Base-by-base conservation (phyloP, 1,139 yeast species). In the Hemisphaericaspora xylofermentans region DNA sequence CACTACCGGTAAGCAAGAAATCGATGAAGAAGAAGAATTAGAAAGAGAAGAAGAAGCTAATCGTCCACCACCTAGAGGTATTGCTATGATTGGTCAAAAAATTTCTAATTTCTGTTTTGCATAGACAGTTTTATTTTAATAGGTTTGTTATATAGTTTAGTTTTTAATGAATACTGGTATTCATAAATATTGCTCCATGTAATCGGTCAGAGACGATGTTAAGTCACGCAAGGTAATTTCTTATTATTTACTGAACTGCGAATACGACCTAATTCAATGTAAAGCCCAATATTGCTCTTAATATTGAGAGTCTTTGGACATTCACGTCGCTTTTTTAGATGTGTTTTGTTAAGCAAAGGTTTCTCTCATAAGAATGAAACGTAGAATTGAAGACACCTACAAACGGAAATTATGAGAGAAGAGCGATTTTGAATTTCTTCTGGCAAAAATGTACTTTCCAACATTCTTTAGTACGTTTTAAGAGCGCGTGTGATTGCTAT, bases 21-120 rank as follows among this genome's bases (percentile, higher is more conserved):
- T 68, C 35, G 73, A 68, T 49, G 61, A 52, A 12, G 68, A 67
- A 44, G 71, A 66, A 44, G 61, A 52, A 14, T 38, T 53, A 9
- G 66, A 61, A 33, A 49, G 43, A 17, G 62, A 52, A 25, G 41
- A 45, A 14, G 38, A 40, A 30, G 32, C 19, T 15, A 35, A 25
- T 28, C 24, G 34, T 22, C 21, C 33, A 16, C 33, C 33, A 16
- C 22, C 22, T 10, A 29, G 7, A 14, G 33, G 33, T 2, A 16
- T 29, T 29, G 33, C 33, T 3, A 29, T 8, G 21, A 29, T 36
- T n/a, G 39, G 34, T 19, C 21, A 26, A 13, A 36, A 36, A 15
- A 31, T 36, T 22, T 21, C 29, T 12, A 18, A 36, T 31, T 36
- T 36, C 34, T 29, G 34, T 24, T 36, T 36, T 29, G 29, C 19